phyloP scores from a whole-genome alignment of 176 grass and related monocot species.

The Cymbopogon citratus region DNA sequence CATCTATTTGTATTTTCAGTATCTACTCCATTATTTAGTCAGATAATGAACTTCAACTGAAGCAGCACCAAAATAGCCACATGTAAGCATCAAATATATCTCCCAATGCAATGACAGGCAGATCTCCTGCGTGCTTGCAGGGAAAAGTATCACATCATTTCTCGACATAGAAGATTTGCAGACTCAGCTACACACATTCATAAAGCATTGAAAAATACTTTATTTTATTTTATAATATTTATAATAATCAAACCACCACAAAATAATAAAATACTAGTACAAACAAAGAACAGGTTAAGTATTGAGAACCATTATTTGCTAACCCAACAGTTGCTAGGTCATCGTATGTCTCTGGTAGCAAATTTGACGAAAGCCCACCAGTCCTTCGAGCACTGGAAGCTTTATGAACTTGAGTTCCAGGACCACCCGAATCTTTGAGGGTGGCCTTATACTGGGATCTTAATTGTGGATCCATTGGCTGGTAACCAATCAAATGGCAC shows the following conservation, averaged over 20 bases:
- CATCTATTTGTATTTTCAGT: neutral
- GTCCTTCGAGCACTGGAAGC: neutral
- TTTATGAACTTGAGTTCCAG: conserved; percentile 27
- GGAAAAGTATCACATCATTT: neutral
- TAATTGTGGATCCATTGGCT: conserved; percentile 38
- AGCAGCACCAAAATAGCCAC: neutral
- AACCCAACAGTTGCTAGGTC: conserved; percentile 20
- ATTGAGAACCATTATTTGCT: conserved; percentile 27
- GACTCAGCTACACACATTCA: neutral
- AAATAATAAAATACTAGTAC: conserved; percentile 1
- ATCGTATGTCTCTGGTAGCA: conserved; percentile 41
- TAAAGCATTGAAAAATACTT: neutral
- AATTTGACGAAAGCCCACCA: conserved; percentile 34
- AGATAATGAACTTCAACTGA: neutral
- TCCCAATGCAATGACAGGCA: neutral
- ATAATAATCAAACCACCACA: neutral
- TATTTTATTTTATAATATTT: neutral
- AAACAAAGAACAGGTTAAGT: neutral
- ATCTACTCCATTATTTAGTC: neutral
- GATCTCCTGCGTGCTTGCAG: neutral
- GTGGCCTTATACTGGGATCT: conserved; percentile 45
- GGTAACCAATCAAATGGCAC: conserved; percentile 81
- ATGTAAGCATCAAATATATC: neutral
- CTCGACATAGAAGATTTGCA: neutral
- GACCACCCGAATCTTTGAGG: conserved; percentile 41